These are phyloP conservation scores for Datisca glomerata DNA, from an alignment of 306 rosid species.

Conservation along the genomic window DNA sequence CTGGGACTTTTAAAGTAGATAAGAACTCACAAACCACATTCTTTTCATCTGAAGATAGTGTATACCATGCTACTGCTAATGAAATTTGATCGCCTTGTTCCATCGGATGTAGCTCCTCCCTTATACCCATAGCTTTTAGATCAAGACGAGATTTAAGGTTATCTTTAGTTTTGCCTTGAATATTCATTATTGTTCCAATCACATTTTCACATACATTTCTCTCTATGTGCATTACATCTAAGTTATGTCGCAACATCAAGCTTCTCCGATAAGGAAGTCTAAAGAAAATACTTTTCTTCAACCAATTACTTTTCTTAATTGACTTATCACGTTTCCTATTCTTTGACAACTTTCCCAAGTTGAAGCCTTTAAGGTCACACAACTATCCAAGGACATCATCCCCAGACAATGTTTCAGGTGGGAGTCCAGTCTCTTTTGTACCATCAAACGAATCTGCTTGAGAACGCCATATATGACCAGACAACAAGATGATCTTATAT, in stretches of 20 bases:
- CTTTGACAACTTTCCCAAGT: no score
- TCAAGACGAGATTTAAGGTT: background rate
- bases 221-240: conserved; percentile 1
- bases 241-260: background rate
- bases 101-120: background rate
- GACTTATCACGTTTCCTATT: no score
- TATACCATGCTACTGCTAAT: background rate
- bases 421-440: no score
- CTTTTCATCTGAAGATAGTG: background rate
- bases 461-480: no score
- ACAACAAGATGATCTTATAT: no score
- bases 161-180: background rate
- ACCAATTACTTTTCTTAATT: no score
- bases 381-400: no score
- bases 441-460: no score
- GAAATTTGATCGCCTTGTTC: background rate
- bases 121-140: background rate
- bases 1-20: background rate
- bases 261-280: background rate
- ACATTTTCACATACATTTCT: background rate
- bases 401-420: no score
- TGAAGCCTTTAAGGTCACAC: no score
- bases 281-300: background rate
- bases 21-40: background rate
- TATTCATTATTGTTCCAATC: background rate